Evolutionary conservation across 768 basidiomycete species (phyloP).

Genomic region (Russula virescens): DNA sequence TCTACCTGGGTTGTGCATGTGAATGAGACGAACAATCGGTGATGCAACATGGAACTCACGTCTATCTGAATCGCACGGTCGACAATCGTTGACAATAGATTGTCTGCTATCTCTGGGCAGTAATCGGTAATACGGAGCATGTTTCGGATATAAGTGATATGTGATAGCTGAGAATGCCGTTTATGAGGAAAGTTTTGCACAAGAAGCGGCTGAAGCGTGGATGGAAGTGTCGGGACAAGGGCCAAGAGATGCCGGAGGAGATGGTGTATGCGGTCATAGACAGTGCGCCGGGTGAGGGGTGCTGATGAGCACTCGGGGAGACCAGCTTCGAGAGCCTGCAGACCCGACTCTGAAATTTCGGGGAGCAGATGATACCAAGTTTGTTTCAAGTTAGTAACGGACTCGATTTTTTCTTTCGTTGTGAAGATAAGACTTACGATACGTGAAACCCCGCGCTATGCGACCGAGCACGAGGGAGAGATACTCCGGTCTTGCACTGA

Average conservation of each 20-base stretch:
- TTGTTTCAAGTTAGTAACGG: constrained; percentile 3
- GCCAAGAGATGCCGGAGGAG: constrained; percentile 84
- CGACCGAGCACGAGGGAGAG: constrained; percentile 76
- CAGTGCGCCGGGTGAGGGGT: constrained; percentile 72
- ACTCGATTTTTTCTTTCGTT: background rate
- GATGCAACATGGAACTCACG: constrained; percentile 36
- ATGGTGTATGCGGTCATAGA: constrained; percentile 83
- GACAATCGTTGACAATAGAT: constrained; percentile 78
- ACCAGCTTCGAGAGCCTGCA: constrained; percentile 53
- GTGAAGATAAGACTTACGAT: constrained; percentile 60
- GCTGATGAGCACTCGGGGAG: constrained; percentile 57
- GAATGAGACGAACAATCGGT: background rate
- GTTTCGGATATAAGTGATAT: constrained; percentile 90
- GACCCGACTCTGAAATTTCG: constrained; percentile 54
- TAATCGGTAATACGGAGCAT: constrained; percentile 76
- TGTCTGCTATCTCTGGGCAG: constrained; percentile 81
- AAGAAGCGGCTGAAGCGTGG: constrained; percentile 80
- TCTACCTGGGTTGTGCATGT: constrained; percentile 57
- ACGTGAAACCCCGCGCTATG: constrained; percentile 80
- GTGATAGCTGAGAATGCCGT: constrained; percentile 70
- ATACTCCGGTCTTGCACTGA: constrained; percentile 90
- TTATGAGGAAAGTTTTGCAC: constrained; percentile 90
- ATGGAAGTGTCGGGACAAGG: constrained; percentile 86
- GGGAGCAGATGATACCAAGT: constrained; percentile 2
- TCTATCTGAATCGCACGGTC: constrained; percentile 96